Base-by-base conservation (phyloP, 352 stramenopile species). In the Phytophthora hibernalis region DNA sequence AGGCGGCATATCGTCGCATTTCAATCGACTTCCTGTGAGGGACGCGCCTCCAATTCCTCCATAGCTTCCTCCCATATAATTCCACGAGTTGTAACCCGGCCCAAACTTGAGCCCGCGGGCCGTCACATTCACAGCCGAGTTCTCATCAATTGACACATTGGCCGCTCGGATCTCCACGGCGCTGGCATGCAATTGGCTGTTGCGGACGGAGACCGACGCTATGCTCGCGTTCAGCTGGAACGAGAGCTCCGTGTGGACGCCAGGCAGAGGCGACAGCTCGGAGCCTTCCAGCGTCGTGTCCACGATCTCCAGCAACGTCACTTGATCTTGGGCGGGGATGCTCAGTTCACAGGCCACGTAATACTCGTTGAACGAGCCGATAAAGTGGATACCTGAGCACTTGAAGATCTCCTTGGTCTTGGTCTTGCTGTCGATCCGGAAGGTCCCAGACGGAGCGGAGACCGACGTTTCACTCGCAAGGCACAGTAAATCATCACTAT, bases 351-450 rank as follows among this genome's bases (percentile, higher is more conserved):
- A 96, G n/a, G 76, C 60, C 10, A 92, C 81, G 61, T 89, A 96
- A 58, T 90, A 93, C 54, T 96, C 87, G 60, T 96, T 94, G 70
- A 89, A 96, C 35, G 72, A 84, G 15, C 87, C 87, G 26, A 96
- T 93, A 1, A 83, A 78, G 45, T 80, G 79, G 18, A 85, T 57
- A 1, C 64, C 54, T 0, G 83, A 92, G 55, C 87, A 95, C 82
- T 93, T 69, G 66, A 89, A 89, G 20, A 89, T 66, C 28, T 85
- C 76, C 3, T 81, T 66, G 38, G 87, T 66, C 44, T 82, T 70
- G 42, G 76, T 85, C 42, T 66, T 79, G 18, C 58, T 68, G 48
- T 89, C 78, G 65, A 92, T 91, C 24, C 83, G 68, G 48, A 83
- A 87, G 44, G 63, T 76, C 35, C 67, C 62, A 21, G 67, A 55